Base-by-base conservation (phyloP, 2,329 filamentous ascomycete species). In the Dryadomyces quercus-mongolicae region DNA sequence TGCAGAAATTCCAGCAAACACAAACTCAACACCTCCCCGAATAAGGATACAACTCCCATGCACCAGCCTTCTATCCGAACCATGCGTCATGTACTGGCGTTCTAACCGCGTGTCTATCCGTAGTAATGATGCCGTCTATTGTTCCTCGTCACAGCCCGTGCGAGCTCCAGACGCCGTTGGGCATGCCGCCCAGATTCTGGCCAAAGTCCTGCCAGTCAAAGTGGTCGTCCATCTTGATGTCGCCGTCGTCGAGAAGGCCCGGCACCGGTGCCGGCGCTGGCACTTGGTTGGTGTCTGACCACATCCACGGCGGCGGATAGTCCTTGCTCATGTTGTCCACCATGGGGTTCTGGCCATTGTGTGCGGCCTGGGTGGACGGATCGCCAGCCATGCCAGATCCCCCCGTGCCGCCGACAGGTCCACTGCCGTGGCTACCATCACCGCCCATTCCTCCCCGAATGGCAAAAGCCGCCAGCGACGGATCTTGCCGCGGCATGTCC, bases 301-400 rank as follows among this genome's bases (percentile, higher is more conserved):
- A 81, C 59, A 79, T 70, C 59, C 79, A 81, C 49, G 78, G 76
- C 6, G 79, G 74, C 2, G 77, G 71, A 12, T 74, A 74, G 22
- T 71, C 71, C 3, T 70, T 69, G 21, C 60, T 70, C 1, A 67
- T 77, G 5, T 74, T 76, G 3, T 79, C 60, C 5, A 62, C 51
- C 2, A 63, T 56, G 10, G 62, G 60, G 10, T 5, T 12, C 60
- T 60, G 38, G 44, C 49, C 9, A 5, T 4, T 51, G 42, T 15
- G 46, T 3, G 7, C 46, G 42, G 5, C 31, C 47, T 34, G 21
- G 46, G 15, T 15, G 18, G 44, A 22, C 18, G 21, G 42, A 44
- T n/a, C 16, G 5, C 43, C 43, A 20, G 16, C 5, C 13, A 45
- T 42, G 38, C 38, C 16, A n/a, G 38, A 3, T 4, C 38, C 16